A percentile compares a stretch with the other conserved stretches of the same genome.
These are phyloP conservation scores for Botrytis medusae DNA, from an alignment of 2,329 filamentous ascomycete genomes.

Conservation along the genomic window DNA sequence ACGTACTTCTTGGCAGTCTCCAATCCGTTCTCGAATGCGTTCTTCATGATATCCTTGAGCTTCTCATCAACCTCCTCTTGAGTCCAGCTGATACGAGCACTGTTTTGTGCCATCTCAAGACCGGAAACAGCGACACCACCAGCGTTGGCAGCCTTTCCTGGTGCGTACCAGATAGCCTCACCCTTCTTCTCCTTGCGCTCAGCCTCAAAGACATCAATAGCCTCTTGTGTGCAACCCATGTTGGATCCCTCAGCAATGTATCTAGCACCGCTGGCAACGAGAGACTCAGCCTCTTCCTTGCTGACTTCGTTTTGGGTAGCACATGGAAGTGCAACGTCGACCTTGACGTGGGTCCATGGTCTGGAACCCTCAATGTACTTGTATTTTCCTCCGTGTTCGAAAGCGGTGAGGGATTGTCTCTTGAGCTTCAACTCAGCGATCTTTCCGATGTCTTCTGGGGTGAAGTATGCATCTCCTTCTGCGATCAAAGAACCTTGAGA, in stretches of 20 bases:
- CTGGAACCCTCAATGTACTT: slow-evolving; percentile 84
- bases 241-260: slow-evolving; percentile 97
- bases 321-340: slow-evolving; percentile 88
- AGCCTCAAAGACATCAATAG: slow-evolving; percentile 89
- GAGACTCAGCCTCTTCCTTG: slow-evolving; percentile 80
- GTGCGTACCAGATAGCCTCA: slow-evolving; percentile 87
- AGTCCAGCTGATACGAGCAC: slow-evolving; percentile 80
- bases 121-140: slow-evolving; percentile 97
- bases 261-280: slow-evolving; percentile 73
- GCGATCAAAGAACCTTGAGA: slow-evolving; percentile 82
- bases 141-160: slow-evolving; percentile 95
- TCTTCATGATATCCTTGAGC: slow-evolving; percentile 93
- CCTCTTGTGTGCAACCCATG: slow-evolving; percentile 97
- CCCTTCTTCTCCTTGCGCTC: slow-evolving; percentile 68
- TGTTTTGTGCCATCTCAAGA: slow-evolving; percentile 99
- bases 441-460: slow-evolving; percentile 71
- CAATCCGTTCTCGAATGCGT: slow-evolving; percentile 85
- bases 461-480: slow-evolving; percentile 68
- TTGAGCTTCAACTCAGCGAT: slow-evolving; percentile 86
- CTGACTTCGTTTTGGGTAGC: slow-evolving; percentile 98
- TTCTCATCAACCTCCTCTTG: slow-evolving; percentile 85
- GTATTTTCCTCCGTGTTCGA: slow-evolving; percentile 67
- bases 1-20: slow-evolving; percentile 89
- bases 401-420: slow-evolving; percentile 76
- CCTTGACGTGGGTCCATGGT: slow-evolving; percentile 86